Base-by-base conservation (phyloP, 1,139 yeast species). In the Diutina catenulata region DNA sequence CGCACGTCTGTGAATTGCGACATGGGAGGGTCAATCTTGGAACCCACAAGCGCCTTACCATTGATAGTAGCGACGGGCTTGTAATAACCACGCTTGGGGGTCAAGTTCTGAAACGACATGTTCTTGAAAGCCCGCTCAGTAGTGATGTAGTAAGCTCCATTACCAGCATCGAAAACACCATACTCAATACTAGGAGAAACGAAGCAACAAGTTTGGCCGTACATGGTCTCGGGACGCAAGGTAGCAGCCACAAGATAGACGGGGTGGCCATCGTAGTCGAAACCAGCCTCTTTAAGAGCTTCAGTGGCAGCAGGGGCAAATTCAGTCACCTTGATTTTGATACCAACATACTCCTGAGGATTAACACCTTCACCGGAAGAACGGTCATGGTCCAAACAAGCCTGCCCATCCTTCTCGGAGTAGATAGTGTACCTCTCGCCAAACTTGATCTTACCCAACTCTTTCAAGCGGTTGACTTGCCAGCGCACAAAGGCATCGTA, bases 341-440 rank as follows among this genome's bases (percentile, higher is more conserved):
- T 77, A 51, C 93, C 96, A 33, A 87, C 79, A 60, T 91, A 91
- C 60, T 91, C 98, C 62, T 93, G 98, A 33, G 98, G 96, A 49
- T 80, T 75, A 38, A 91, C 88, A 58, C 94, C 98, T 68, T 91
- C 99, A 56, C 99, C 99, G 38, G 91, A 76, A 60, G 75, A 81
- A 71, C 99, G 81, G 62, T 91, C 99, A 61, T 91, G 99, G 62
- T 91, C 98, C 87, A 91, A 88, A 70, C 99, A 91, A 36, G 98
- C 94, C 68, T 91, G 99, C 44, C 96, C 96, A 62, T 91, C 98
- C 65, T 83, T 88, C 55, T 88, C 95, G 32, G 97, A 88, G 64
- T 84, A 91, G 51, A 91, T 86, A 48, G 99, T 93, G 69, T 87
- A 86, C 66, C 99, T 80, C 67, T 91, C 94, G 59, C 98, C 99